These are phyloP conservation scores for Sicyos edulis DNA, from an alignment of 306 rosid species.

Conservation along the genomic window DNA sequence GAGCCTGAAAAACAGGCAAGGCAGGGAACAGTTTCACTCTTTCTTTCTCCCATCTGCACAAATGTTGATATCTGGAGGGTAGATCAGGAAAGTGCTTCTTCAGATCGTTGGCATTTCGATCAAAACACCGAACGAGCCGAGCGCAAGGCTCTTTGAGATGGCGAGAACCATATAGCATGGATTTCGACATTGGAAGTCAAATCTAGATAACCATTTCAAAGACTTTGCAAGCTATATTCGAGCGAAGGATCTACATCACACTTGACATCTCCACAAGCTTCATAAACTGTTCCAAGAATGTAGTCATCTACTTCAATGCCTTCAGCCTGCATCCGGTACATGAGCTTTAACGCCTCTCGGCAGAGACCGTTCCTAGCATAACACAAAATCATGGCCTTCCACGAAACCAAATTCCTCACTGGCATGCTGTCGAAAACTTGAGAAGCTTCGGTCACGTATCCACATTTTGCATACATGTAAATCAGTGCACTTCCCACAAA, in stretches of 20 bases:
- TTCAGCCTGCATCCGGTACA: conserved; percentile 71
- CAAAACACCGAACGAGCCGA: not conserved
- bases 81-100: not conserved
- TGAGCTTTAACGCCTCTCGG: conserved; percentile 71
- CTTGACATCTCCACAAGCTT: conserved; percentile 52
- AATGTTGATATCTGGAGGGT: not conserved
- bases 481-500: conserved; percentile 80
- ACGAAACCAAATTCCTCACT: conserved; percentile 62
- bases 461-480: conserved; percentile 76
- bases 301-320: conserved; percentile 74
- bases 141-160: not conserved
- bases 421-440: conserved; percentile 82
- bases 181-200: not conserved
- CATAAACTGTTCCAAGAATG: conserved; percentile 51
- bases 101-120: not conserved
- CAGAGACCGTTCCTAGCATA: conserved; percentile 77
- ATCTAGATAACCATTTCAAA: conserved; percentile 18
- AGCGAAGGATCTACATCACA: conserved; percentile 34
- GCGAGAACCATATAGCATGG: not conserved
- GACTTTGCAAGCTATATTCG: conserved; percentile 37
- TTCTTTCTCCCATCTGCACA: not conserved
- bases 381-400: conserved; percentile 87
- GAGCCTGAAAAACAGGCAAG: not conserved
- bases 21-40: not conserved
- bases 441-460: conserved; percentile 61